phyloP scores from a whole-genome alignment of 352 stramenopile genomes.

The Phytophthora colocasiae region DNA sequence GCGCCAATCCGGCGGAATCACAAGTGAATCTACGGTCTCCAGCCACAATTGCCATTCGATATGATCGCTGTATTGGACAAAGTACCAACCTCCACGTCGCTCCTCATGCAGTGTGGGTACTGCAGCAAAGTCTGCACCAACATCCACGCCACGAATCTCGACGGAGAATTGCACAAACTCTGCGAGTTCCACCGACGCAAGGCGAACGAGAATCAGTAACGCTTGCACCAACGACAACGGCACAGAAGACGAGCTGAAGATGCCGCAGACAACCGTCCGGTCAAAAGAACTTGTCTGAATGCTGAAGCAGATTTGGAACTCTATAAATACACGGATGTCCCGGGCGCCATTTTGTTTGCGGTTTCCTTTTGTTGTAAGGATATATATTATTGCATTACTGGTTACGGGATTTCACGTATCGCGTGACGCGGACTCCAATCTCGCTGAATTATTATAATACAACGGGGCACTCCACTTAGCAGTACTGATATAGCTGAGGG shows the following conservation, averaged over 20 bases:
- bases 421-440: no score
- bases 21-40: neutral
- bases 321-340: no score
- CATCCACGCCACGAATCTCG: constrained; percentile 51
- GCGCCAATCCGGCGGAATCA: neutral
- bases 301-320: neutral
- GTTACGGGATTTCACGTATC: no score
- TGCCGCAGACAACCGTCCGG: neutral
- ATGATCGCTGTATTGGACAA: constrained; percentile 13
- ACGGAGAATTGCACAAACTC: constrained; percentile 56
- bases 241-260: neutral
- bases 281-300: constrained; percentile 2
- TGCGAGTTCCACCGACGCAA: constrained; percentile 65
- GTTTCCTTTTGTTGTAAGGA: no score
- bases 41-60: neutral
- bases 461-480: no score
- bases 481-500: no score
- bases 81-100: constrained; percentile 14
- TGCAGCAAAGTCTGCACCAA: constrained; percentile 60
- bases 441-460: no score
- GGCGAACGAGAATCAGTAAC: constrained; percentile 60
- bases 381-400: no score
- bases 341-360: no score
- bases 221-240: constrained; percentile 44
- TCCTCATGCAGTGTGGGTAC: constrained; percentile 43